A percentile compares a stretch with the other conserved stretches of the same genome.
phyloP scores from a whole-genome alignment of 129 eudicot species.

The Escallonia rubra region DNA sequence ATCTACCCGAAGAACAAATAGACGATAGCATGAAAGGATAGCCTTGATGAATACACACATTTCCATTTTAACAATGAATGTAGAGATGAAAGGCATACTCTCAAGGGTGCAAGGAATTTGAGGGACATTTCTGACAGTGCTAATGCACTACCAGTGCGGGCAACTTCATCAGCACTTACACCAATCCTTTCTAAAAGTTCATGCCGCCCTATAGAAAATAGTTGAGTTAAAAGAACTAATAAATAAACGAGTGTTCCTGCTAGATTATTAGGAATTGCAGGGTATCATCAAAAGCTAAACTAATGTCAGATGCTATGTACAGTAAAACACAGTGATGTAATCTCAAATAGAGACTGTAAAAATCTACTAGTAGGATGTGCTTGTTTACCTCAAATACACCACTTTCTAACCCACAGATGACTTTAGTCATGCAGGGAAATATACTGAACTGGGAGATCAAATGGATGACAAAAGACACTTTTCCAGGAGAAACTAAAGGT shows the following conservation, averaged over 20 bases:
- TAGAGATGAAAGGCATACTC: slow-evolving; percentile 41
- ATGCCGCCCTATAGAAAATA: slow-evolving; percentile 49
- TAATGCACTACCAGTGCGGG: slow-evolving; percentile 68
- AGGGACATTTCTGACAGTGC: slow-evolving; percentile 76
- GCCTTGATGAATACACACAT: not conserved
- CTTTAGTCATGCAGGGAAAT: not conserved
- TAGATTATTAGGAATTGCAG: no score
- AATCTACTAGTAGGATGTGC: no score
- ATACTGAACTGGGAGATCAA: not conserved
- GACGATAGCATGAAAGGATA: not conserved
- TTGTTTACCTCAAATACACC: no score
- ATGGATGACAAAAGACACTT: not conserved
- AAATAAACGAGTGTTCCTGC: no score
- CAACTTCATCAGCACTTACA: slow-evolving; percentile 60
- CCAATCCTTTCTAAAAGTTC: slow-evolving; percentile 76
- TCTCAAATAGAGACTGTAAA: no score
- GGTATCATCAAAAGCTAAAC: no score
- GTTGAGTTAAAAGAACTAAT: no score
- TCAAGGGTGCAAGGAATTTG: slow-evolving; percentile 79
- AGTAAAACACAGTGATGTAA: not conserved
- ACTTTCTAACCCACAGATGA: not conserved
- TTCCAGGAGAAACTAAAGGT: no score
- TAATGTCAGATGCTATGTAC: not conserved
- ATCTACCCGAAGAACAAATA: not conserved
- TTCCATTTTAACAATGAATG: not conserved